Conservation (phyloP, 352 stramenopile genomes). For the Pythium scleroteichum region DNA sequence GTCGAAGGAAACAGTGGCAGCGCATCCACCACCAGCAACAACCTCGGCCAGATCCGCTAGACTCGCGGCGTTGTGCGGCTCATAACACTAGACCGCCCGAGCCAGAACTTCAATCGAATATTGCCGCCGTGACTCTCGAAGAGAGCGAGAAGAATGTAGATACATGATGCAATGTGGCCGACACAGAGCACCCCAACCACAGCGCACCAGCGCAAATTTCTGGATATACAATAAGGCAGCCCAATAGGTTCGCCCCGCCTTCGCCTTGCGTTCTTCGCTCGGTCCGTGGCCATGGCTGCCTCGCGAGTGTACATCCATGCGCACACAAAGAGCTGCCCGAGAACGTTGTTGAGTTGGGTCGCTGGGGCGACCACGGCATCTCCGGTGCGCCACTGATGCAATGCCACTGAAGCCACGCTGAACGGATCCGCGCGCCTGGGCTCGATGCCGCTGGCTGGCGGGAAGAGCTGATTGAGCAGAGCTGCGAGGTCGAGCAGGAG, state of each 20-base stretch:
- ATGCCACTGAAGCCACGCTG: slow-evolving; percentile 4
- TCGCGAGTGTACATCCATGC: slow-evolving; percentile 64
- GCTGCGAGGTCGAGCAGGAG: slow-evolving; percentile 65
- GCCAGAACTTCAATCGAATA: slow-evolving; percentile 57
- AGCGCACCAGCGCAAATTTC: slow-evolving; percentile 11
- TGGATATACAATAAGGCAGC: neutral
- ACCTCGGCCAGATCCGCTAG: slow-evolving; percentile 3
- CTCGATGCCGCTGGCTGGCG: neutral
- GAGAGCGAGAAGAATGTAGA: slow-evolving; percentile 72
- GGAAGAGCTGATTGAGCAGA: slow-evolving; percentile 31
- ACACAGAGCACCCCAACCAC: slow-evolving; percentile 40
- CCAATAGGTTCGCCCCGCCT: neutral
- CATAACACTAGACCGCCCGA: slow-evolving; percentile 36
- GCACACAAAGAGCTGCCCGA: slow-evolving; percentile 42
- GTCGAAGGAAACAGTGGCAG: slow-evolving; percentile 30
- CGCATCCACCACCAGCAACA: neutral
- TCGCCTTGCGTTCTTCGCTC: neutral
- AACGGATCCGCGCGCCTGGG: slow-evolving; percentile 16
- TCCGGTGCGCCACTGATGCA: slow-evolving; percentile 1
- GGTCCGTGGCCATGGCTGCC: slow-evolving; percentile 8
- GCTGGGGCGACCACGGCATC: slow-evolving; percentile 10
- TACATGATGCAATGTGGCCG: slow-evolving; percentile 59
- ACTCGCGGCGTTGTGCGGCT: slow-evolving; percentile 17
- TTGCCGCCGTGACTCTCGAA: slow-evolving; percentile 67
- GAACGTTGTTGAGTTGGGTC: slow-evolving; percentile 45